phyloP scores from a whole-genome alignment of 164 flowering plant species.

The Aristolochia californica region DNA sequence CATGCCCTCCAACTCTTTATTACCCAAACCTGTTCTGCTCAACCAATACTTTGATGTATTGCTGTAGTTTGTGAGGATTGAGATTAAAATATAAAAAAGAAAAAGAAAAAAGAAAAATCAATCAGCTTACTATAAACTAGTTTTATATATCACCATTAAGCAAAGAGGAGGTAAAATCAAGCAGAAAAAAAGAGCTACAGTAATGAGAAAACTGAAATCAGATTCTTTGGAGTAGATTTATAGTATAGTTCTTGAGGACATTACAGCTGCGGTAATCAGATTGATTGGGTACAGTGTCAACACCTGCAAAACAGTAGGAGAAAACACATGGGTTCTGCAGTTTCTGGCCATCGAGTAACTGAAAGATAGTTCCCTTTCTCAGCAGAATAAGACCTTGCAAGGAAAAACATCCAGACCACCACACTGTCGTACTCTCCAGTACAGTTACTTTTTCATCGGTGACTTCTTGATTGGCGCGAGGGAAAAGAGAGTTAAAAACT shows the following conservation, averaged over 20 bases:
- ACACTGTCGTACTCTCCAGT: constrained; percentile 5
- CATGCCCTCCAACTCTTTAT: not conserved
- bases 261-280: not conserved
- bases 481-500: not conserved
- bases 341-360: not conserved
- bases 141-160: too few species aligned
- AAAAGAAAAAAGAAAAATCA: too few species aligned
- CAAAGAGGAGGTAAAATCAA: too few species aligned
- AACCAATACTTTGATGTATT: not conserved
- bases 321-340: constrained; percentile 7
- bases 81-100: too few species aligned
- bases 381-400: constrained; percentile 3
- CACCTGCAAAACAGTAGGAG: constrained; percentile 1
- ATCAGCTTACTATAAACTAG: too few species aligned
- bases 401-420: constrained; percentile 2
- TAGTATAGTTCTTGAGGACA: not conserved
- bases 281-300: not conserved
- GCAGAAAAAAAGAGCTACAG: too few species aligned
- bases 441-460: not conserved
- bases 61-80: too few species aligned
- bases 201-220: too few species aligned
- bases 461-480: not conserved
- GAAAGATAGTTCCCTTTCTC: not conserved
- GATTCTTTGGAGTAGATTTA: too few species aligned
- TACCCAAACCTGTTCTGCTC: not conserved